A percentile compares a stretch with the other conserved stretches of the same genome.
Evolutionary conservation across 1,284 basidiomycete genomes (phyloP).

Genomic region (Agroathelia rolfsii): DNA sequence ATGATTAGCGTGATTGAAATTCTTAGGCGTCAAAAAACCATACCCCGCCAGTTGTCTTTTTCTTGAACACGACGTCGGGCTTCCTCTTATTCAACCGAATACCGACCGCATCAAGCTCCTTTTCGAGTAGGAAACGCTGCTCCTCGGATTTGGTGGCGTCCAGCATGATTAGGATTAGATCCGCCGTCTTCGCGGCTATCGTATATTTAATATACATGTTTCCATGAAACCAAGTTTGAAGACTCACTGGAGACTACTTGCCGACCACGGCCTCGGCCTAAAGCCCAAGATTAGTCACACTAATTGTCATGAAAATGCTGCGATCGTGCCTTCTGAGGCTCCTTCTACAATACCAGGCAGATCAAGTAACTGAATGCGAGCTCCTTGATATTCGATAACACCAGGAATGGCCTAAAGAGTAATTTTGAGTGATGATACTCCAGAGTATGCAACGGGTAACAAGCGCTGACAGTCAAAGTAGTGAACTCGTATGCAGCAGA

Average conservation of each 20-base stretch:
- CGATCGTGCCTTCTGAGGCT: too few relatives aligned
- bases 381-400: constrained; percentile 89
- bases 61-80: constrained; percentile 83
- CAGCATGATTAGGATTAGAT: constrained; percentile 90
- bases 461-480: constrained; percentile 63
- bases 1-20: constrained; percentile 1
- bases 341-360: constrained; percentile 97
- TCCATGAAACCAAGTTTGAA: constrained; percentile 2
- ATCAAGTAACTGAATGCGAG: constrained; percentile 89
- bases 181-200: constrained; percentile 86
- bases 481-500: constrained; percentile 96
- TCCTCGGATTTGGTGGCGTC: constrained; percentile 96
- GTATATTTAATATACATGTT: constrained; percentile 4
- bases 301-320: too few relatives aligned
- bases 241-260: constrained; percentile 84
- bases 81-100: constrained; percentile 86
- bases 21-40: neutral
- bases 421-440: too few relatives aligned
- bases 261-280: constrained; percentile 86
- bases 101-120: constrained; percentile 93
- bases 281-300: too few relatives aligned
- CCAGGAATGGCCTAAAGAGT: constrained; percentile 78
- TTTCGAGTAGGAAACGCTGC: constrained; percentile 80
- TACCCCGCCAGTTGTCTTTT: constrained; percentile 86
- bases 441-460: too few relatives aligned